A percentile compares a stretch with the other conserved stretches of the same genome.
phyloP scores from a whole-genome alignment of 1,284 basidiomycete genomes.

The Rhodofomes roseus region DNA sequence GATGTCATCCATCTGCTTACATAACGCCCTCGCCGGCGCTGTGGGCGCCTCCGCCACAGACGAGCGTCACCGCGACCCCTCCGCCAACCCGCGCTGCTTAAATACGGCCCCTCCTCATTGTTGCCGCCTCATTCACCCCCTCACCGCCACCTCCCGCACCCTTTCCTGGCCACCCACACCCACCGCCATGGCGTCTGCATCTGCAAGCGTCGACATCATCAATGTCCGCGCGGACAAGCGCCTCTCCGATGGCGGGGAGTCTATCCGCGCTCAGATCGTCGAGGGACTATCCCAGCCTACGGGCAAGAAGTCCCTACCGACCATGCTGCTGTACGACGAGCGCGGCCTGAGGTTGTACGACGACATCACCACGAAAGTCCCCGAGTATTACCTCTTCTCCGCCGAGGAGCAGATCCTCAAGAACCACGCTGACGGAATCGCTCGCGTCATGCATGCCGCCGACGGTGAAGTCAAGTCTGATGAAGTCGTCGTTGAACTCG shows the following conservation, averaged over 20 bases:
- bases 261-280: slow-evolving; percentile 47
- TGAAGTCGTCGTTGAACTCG: slow-evolving; percentile 76
- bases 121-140: neutral
- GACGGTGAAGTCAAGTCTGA: slow-evolving; percentile 42
- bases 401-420: slow-evolving; percentile 74
- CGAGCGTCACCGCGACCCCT: neutral
- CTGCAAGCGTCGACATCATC: slow-evolving; percentile 39
- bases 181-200: slow-evolving; percentile 10
- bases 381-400: slow-evolving; percentile 87
- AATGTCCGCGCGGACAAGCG: slow-evolving; percentile 39
- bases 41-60: neutral
- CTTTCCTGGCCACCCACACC: neutral
- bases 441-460: slow-evolving; percentile 67
- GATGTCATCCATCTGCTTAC: neutral
- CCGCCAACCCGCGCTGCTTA: neutral
- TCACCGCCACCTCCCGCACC: neutral
- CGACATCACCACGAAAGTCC: slow-evolving; percentile 74
- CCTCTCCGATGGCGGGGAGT: slow-evolving; percentile 28
- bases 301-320: slow-evolving; percentile 71
- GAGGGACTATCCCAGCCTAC: slow-evolving; percentile 51
- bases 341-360: slow-evolving; percentile 81
- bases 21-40: neutral
- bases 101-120: neutral
- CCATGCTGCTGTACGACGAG: slow-evolving; percentile 86
- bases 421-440: slow-evolving; percentile 60